phyloP scores from a whole-genome alignment of 176 grass and related monocot genomes.

The Juncus effusus region DNA sequence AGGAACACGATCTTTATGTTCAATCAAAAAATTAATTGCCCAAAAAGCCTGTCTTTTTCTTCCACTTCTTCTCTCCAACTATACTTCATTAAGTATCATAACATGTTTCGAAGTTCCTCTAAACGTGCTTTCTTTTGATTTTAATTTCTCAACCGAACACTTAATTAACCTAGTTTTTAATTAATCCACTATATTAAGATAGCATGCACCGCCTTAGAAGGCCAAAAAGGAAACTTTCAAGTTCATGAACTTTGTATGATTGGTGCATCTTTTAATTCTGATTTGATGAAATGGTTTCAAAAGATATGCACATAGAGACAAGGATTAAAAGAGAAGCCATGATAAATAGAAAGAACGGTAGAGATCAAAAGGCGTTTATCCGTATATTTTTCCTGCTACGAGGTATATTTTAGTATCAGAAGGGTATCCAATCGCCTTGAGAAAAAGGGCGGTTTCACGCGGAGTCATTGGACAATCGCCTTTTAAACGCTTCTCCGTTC shows the following conservation, averaged over 20 bases:
- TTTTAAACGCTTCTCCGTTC: constrained; percentile 15
- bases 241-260: background rate
- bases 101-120: constrained; percentile 4
- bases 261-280: constrained; percentile 5
- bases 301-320: too few relatives aligned
- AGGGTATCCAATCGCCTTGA: constrained; percentile 37
- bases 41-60: constrained; percentile 12
- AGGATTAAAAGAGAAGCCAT: constrained; percentile 20
- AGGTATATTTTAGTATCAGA: constrained; percentile 30
- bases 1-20: constrained; percentile 42
- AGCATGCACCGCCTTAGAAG: background rate
- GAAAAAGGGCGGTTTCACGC: constrained; percentile 18
- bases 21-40: constrained; percentile 36
- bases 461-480: constrained; percentile 38
- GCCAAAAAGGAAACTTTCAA: constrained; percentile 3
- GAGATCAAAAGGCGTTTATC: constrained; percentile 16
- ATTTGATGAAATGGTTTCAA: too few relatives aligned
- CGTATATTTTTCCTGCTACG: constrained; percentile 29
- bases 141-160: background rate
- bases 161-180: background rate
- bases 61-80: background rate
- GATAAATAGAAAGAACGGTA: constrained; percentile 17
- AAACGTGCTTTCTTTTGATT: background rate
- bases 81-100: background rate
- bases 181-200: background rate